Percentiles rank a stretch among this genome's conserved stretches.
phyloP scores from a whole-genome alignment of 2,329 filamentous ascomycete genomes.

The Ophiostoma himal-ulmi region DNA sequence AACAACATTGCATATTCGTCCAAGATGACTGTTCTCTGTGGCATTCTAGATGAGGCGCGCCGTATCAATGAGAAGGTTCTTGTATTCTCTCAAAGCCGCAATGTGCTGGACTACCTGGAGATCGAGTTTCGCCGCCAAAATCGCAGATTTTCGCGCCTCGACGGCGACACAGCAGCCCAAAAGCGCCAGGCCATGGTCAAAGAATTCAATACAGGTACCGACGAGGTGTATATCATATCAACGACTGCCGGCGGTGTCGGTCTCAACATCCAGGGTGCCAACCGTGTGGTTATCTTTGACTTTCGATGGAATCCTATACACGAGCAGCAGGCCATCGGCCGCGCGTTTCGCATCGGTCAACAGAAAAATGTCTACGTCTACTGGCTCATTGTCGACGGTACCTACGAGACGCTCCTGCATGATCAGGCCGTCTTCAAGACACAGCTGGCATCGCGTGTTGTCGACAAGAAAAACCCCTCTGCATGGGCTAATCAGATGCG shows the following conservation, averaged over 20 bases:
- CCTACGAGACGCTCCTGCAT: conserved; percentile 69
- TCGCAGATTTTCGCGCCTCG: conserved; percentile 54
- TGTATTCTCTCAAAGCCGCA: conserved; percentile 70
- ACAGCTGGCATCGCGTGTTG: conserved; percentile 70
- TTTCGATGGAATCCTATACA: conserved; percentile 72
- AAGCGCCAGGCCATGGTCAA: conserved; percentile 60
- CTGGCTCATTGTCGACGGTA: conserved; percentile 69
- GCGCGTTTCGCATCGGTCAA: conserved; percentile 82
- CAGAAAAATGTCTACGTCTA: conserved; percentile 78
- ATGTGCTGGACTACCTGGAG: conserved; percentile 64
- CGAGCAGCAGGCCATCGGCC: conserved; percentile 81
- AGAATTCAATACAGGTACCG: conserved; percentile 56
- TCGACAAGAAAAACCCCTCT: conserved; percentile 76
- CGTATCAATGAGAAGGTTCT: conserved; percentile 65
- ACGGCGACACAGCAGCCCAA: conserved; percentile 55
- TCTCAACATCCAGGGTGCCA: conserved; percentile 77
- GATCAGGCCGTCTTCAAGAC: conserved; percentile 75
- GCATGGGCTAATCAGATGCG: conserved; percentile 54
- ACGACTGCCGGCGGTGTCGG: conserved; percentile 77
- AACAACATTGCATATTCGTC: conserved; percentile 53
- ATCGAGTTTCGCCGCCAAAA: conserved; percentile 46
- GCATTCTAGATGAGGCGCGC: conserved; percentile 63
- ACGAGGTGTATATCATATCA: conserved; percentile 70
- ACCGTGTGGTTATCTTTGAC: conserved; percentile 81
- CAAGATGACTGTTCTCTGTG: conserved; percentile 61